Evolutionary conservation across 768 basidiomycete genomes (phyloP).

Genomic region (Naganishia vaughanmartiniae): DNA sequence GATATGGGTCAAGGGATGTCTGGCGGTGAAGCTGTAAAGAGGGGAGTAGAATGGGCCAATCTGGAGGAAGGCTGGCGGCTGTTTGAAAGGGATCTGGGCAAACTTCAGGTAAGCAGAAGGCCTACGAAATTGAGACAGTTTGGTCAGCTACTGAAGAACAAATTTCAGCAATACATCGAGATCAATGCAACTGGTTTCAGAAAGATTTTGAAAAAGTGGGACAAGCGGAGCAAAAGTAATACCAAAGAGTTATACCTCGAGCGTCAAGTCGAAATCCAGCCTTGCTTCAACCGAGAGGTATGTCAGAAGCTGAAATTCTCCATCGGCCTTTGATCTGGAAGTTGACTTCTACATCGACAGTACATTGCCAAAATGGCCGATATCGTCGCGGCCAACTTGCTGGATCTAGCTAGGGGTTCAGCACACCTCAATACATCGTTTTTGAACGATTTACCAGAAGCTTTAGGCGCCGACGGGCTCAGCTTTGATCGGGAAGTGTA

Average conservation of each 20-base stretch:
- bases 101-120: slow-evolving; percentile 57
- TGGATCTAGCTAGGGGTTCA: slow-evolving; percentile 73
- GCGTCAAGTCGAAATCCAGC: slow-evolving; percentile 97
- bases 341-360: slow-evolving; percentile 54
- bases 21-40: slow-evolving; percentile 52
- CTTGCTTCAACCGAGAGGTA: slow-evolving; percentile 92
- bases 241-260: slow-evolving; percentile 96
- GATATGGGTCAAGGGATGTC: slow-evolving; percentile 41
- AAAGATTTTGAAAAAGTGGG: slow-evolving; percentile 97
- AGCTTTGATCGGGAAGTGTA: slow-evolving; percentile 44
- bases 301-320: slow-evolving; percentile 33
- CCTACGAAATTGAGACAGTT: slow-evolving; percentile 61
- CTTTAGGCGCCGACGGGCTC: slow-evolving; percentile 43
- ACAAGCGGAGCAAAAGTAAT: slow-evolving; percentile 88
- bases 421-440: slow-evolving; percentile 51
- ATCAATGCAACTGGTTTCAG: slow-evolving; percentile 95
- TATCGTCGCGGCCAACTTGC: slow-evolving; percentile 68
- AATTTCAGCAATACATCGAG: slow-evolving; percentile 82
- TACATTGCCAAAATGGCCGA: slow-evolving; percentile 94
- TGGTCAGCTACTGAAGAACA: background rate
- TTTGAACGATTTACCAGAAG: slow-evolving; percentile 46
- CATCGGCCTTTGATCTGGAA: background rate
- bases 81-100: slow-evolving; percentile 87
- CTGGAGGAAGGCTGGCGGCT: slow-evolving; percentile 94
- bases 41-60: slow-evolving; percentile 86